Base-by-base conservation (phyloP, 306 rosid genomes). In the Gleditsia sinensis region DNA sequence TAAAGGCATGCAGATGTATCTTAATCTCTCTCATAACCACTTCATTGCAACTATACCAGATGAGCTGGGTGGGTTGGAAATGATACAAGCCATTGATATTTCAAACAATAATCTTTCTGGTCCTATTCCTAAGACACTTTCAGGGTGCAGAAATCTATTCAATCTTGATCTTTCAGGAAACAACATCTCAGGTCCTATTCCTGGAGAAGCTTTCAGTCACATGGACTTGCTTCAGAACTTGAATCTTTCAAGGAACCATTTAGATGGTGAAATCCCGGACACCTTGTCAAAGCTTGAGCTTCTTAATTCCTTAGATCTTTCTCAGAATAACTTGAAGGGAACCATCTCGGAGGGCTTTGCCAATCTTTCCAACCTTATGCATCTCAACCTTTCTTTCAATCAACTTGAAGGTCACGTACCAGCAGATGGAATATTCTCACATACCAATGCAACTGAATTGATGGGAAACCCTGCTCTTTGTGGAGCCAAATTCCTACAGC, bases 21-120 rank as follows among this genome's bases (percentile, higher is more conserved):
- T 93, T 69, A 88, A 86, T 81, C 82, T 93, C 27, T 93, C 98
- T 45, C 61, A 83, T 86, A 90, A 93, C 78, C 76, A 84, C 82
- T 88, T 93, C 54, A 76, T 28, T n/a, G 98, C 95, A 81, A 70
- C 36, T 19, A 66, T 88, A 75, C 95, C 98, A 3, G 45, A 58
- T 16, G 96, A 93, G 88, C 72, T 93, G 11, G 98, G 98, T 11
- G 55, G 32, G 86, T 45, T 93, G 88, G 89, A 77, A 62, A 88
- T 88, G 95, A 72, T 81, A 49, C 91, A 90, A 70, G 87, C 83
- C 28, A 83, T 93, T 57, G 93, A 93, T 81, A 65, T 93, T 74
- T 93, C 98, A 71, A 90, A 93, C 87, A 93, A 90, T 68, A 86
- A 90, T 17, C 91, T 93, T 76, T 81, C 87, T 0, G 93, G 95